These are phyloP conservation scores for Alliaria petiolata DNA, from an alignment of 345 rosid genomes.

Conservation along the genomic window DNA sequence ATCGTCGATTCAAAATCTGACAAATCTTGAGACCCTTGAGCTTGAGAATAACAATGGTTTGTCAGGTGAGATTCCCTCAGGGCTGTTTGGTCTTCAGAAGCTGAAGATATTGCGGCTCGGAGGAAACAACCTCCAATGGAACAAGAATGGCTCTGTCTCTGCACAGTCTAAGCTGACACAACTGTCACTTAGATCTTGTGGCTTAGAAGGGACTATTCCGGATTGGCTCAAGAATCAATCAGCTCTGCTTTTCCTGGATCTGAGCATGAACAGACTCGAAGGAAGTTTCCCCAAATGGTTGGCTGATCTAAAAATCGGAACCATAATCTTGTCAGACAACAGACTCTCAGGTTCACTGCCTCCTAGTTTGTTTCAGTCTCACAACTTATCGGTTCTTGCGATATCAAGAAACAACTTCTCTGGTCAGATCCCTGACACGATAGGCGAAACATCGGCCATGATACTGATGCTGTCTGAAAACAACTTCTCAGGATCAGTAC, in stretches of 20 bases:
- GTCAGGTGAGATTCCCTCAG: slow-evolving; percentile 38
- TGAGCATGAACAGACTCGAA: slow-evolving; percentile 41
- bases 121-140: slow-evolving; percentile 45
- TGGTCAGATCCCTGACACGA: slow-evolving; percentile 38
- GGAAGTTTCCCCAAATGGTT: slow-evolving; percentile 41
- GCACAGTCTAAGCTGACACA: slow-evolving; percentile 27
- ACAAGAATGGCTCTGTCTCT: slow-evolving; percentile 22
- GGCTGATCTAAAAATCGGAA: slow-evolving; percentile 28
- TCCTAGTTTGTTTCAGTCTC: slow-evolving; percentile 34
- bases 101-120: slow-evolving; percentile 33
- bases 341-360: slow-evolving; percentile 41
- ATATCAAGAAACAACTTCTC: slow-evolving; percentile 43
- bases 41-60: slow-evolving; percentile 31
- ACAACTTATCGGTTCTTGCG: slow-evolving; percentile 14
- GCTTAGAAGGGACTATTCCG: slow-evolving; percentile 37
- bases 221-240: slow-evolving; percentile 42
- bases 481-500: slow-evolving; percentile 34
- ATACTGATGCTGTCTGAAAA: slow-evolving; percentile 24
- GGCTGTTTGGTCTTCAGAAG: slow-evolving; percentile 38
- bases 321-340: slow-evolving; percentile 39
- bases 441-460: slow-evolving; percentile 25
- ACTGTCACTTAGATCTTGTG: slow-evolving; percentile 42
- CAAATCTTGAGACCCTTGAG: slow-evolving; percentile 28
- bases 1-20: slow-evolving; percentile 27
- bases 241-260: slow-evolving; percentile 31